phyloP scores from a whole-genome alignment of 2,329 filamentous ascomycete species.

The Diaporthe australafricana region DNA sequence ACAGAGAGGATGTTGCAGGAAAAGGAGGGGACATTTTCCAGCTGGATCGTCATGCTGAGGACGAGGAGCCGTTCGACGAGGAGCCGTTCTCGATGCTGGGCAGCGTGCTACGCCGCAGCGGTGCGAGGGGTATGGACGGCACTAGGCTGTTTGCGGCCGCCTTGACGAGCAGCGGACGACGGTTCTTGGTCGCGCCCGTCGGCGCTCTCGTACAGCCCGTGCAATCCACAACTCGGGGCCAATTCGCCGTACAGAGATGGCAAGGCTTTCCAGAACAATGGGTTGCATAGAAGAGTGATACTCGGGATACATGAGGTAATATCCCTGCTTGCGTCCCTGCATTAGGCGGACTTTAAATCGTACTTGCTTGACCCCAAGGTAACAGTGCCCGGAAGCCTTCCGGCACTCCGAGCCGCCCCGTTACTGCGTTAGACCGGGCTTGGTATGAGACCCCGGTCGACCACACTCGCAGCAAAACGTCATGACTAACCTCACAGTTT shows the following conservation, averaged over 20 bases:
- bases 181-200: too few relatives aligned
- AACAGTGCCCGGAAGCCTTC: background rate
- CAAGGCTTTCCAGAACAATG: too few relatives aligned
- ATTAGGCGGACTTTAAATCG: background rate
- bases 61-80: too few relatives aligned
- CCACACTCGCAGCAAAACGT: background rate
- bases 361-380: too few relatives aligned
- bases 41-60: constrained; percentile 58
- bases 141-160: constrained; percentile 64
- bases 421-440: background rate
- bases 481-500: background rate
- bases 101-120: constrained; percentile 52
- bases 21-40: constrained; percentile 64
- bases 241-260: too few relatives aligned
- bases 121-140: constrained; percentile 67
- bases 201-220: too few relatives aligned
- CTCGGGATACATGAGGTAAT: background rate
- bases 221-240: too few relatives aligned
- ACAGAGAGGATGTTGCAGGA: too few relatives aligned
- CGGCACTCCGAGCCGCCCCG: background rate
- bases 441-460: background rate
- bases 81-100: constrained; percentile 38
- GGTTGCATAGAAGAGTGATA: too few relatives aligned
- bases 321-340: background rate
- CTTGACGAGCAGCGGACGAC: constrained; percentile 68